Base-by-base conservation (phyloP, 2,329 filamentous ascomycete genomes). In the Aureobasidium subglaciale region DNA sequence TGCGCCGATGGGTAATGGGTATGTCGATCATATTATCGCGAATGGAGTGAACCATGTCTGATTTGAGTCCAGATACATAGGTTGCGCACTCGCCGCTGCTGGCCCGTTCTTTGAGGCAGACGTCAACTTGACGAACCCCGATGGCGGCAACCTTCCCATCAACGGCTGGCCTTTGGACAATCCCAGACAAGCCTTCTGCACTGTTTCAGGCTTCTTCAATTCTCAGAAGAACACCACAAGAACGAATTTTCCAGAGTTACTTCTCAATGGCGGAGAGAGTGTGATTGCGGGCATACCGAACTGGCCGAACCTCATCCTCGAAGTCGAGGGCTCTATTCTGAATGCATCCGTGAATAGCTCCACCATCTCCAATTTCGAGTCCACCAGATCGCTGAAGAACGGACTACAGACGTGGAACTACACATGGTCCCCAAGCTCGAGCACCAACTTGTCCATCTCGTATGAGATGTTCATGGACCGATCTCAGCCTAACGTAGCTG, bases 211-310 rank as follows among this genome's bases (percentile, higher is more conserved):
- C 1, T 87, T 88, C 64, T 88, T 78, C 65, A 77, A 86, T 59
- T 73, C 73, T 3, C 82, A 87, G 64, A 73, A 76, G 2, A 77
- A 73, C 27, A 81, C 78, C 0, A 82, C 80, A 41, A 76, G 78
- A 0, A 78, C 79, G 6, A 88, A 88, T 61, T 87, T 85, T 61
- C 76, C 76, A 0, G 88, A 86, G 84, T 67, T 89, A 40, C 76
- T 80, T 56, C 81, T 88, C 61, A 85, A 86, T 68, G 85, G 85
- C 6, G 80, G 80, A 56, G 86, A 90, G 63, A 86, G 81, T 61
- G 83, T 86, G 49, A 86, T 88, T 59, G 81, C 79, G 50, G 86
- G 86, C 22, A 77, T 90, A 15, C 86, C 86, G 6, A 85, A 88
- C 64, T 86, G 84, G 77, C 76, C 77, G 24, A 82, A 80, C 1